These are phyloP conservation scores for Leishmania guyanensis DNA, from an alignment of 208 protist species.

Conservation along the genomic window DNA sequence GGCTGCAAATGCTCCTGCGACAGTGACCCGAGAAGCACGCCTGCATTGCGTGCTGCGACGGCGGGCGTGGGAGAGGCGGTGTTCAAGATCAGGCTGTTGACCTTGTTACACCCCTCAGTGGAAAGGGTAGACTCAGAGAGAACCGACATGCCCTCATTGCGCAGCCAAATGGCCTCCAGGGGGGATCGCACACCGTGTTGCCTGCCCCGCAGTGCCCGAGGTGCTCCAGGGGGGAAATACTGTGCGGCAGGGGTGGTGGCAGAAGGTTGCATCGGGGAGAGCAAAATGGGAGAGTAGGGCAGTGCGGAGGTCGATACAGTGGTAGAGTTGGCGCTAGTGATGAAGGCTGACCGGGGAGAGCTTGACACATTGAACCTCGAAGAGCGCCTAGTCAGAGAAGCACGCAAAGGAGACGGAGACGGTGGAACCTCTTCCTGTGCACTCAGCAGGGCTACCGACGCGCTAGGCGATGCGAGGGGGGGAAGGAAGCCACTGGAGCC, in stretches of 20 bases:
- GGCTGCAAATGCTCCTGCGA: neutral
- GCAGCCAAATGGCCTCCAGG: slow-evolving; percentile 3
- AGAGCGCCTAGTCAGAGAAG: neutral
- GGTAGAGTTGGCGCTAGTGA: neutral
- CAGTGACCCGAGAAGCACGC: neutral
- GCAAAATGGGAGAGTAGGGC: neutral
- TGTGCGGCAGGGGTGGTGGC: neutral
- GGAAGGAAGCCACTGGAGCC: neutral
- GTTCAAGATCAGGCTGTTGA: neutral
- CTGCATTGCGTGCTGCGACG: neutral
- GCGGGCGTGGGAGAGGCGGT: neutral
- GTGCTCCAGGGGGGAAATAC: neutral
- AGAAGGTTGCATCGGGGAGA: neutral
- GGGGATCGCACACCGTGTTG: neutral
- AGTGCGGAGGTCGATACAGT: neutral
- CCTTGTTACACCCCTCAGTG: slow-evolving; percentile 1
- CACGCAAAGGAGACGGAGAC: neutral
- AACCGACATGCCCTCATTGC: neutral
- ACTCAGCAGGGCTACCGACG: neutral
- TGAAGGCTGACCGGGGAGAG: neutral
- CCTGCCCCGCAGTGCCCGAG: neutral
- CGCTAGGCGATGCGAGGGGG: neutral
- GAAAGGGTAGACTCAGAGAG: neutral
- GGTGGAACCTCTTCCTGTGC: slow-evolving; percentile 1
- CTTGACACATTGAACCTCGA: neutral